Evolutionary conservation across 2,329 filamentous ascomycete genomes (phyloP), one percentile per base, ranked within the genome.

Genomic region (Trichophyton equinum): DNA sequence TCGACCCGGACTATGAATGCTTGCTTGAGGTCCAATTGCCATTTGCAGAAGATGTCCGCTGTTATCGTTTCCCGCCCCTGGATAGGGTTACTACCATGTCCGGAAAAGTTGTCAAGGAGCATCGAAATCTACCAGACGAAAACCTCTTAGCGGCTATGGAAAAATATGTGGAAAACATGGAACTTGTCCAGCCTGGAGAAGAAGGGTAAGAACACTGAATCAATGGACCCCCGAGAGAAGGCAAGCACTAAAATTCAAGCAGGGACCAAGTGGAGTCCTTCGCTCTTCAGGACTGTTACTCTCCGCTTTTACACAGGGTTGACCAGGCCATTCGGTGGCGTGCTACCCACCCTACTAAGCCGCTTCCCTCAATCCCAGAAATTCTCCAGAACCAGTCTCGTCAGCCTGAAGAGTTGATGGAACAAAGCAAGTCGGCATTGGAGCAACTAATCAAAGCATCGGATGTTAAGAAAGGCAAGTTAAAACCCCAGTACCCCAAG

Each of bases 111-210:
- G 77, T 96, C 57, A 88, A 83, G 9, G 85, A 92, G 67, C 91
- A 99, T 68, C 86, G 89, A 40, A 85, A 95, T 62, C 78, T 99
- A 1, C 94, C 94, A 0, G 85, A 78, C 8, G 80, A 88, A 1
- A 83, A 88, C 36, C 79, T 99, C 25, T 81, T 83, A 60, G 77
- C 86, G 57, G 87, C 90, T 0, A 97, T 99, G 91, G 87, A 85
- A 71, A 84, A 89, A 64, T 97, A 92, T 67, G 90, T 99, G 6
- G 90, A 97, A 71, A 84, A 83, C 6, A 96, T 99, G 92, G 91
- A 96, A 68, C 77, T 99, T 1, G 66, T 86, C 68, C 86, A 81
- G 8, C 81, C 79, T 53, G 87, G 95, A 67, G 88, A 94, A 53
- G 82, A 91, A 49, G 89, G 86, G 83, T 88, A 74, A 68, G 79